Evolutionary conservation across 306 rosid species (phyloP).

Genomic region (Luffa aegyptiaca): DNA sequence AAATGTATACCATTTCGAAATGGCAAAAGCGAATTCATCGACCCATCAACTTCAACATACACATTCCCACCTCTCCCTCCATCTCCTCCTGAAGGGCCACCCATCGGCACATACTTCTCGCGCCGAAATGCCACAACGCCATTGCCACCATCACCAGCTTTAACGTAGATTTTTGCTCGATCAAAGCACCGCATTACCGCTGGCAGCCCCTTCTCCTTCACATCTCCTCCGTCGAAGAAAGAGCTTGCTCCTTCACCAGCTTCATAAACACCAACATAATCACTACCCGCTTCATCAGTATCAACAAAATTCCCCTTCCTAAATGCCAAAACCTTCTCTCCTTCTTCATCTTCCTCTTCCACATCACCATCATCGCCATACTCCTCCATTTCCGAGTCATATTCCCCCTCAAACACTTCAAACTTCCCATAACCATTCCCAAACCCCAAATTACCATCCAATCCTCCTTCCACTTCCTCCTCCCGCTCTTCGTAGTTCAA

Average conservation of each 20-base stretch:
- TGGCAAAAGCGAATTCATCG: constrained; percentile 73
- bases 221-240: constrained; percentile 14
- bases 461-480: constrained; percentile 4
- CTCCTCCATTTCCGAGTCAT: constrained; percentile 24
- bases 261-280: not conserved
- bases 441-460: constrained; percentile 10
- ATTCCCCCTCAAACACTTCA: constrained; percentile 23
- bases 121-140: constrained; percentile 91
- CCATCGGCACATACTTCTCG: constrained; percentile 79
- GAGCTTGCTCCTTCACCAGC: constrained; percentile 6
- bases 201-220: constrained; percentile 81
- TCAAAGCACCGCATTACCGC: constrained; percentile 96
- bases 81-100: constrained; percentile 89
- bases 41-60: constrained; percentile 66
- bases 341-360: constrained; percentile 23
- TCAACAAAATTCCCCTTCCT: constrained; percentile 10
- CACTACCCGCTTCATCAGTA: not conserved
- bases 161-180: constrained; percentile 61
- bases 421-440: constrained; percentile 6
- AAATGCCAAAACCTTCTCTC: constrained; percentile 4
- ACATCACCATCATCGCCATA: constrained; percentile 1
- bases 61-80: constrained; percentile 93
- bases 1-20: constrained; percentile 83
- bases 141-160: constrained; percentile 81
- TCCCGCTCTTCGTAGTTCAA: constrained; percentile 16